These are phyloP conservation scores for Naganishia kalamii DNA, from an alignment of 768 basidiomycete genomes.

Conservation along the genomic window DNA sequence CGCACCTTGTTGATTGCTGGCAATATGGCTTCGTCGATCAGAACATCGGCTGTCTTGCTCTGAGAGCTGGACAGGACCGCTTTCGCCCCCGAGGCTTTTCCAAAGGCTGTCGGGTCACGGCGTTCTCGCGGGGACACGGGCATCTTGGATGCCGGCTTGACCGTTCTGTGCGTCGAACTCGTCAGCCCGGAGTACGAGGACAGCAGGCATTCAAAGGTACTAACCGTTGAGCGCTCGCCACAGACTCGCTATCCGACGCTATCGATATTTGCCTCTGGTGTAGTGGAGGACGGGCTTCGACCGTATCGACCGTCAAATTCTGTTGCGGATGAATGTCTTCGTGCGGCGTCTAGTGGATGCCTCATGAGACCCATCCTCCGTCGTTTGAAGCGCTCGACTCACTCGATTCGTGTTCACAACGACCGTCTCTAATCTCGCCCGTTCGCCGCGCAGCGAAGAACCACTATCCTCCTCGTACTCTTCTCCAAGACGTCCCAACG, in stretches of 20 bases:
- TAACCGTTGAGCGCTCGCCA: not conserved
- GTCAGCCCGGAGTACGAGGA: not conserved
- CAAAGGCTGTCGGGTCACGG: conserved; percentile 61
- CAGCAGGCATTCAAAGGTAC: not conserved
- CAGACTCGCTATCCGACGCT: conserved; percentile 8
- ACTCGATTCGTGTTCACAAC: not conserved
- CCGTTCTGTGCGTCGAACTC: not conserved
- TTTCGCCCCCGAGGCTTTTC: conserved; percentile 82
- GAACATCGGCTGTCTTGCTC: conserved; percentile 39
- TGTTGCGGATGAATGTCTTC: not conserved
- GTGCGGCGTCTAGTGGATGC: too few relatives aligned
- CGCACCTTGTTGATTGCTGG: conserved; percentile 70
- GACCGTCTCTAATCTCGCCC: conserved; percentile 30
- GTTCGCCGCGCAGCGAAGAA: conserved; percentile 30
- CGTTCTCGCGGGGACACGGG: conserved; percentile 22
- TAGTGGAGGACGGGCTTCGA: not conserved
- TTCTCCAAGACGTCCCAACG: conserved; percentile 16
- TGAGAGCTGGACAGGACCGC: conserved; percentile 6
- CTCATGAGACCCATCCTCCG: too few relatives aligned
- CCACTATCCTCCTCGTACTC: conserved; percentile 22
- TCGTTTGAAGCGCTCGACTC: too few relatives aligned
- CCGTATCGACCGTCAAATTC: not conserved
- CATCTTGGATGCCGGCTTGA: conserved; percentile 2
- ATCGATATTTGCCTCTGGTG: not conserved
- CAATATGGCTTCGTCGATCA: conserved; percentile 78